These are phyloP conservation scores for Leccinum huronense DNA, from an alignment of 1,284 basidiomycete genomes.

Conservation along the genomic window DNA sequence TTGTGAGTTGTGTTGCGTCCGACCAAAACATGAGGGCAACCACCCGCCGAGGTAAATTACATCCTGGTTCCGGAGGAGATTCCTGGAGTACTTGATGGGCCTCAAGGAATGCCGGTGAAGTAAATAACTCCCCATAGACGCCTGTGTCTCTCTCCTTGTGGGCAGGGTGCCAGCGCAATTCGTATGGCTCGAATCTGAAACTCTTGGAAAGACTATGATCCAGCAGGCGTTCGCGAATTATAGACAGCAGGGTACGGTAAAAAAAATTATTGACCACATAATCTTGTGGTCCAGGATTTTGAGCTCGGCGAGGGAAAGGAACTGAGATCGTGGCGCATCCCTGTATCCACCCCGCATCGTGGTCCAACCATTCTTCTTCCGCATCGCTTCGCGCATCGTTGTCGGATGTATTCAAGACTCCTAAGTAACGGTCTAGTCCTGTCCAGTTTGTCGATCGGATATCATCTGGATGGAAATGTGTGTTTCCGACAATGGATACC, in stretches of 20 bases:
- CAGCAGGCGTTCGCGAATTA: background rate
- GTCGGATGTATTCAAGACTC: background rate
- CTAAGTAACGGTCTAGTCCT: background rate
- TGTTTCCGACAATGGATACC: background rate
- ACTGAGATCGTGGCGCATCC: background rate
- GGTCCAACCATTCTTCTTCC: background rate
- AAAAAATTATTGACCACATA: background rate
- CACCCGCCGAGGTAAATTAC: too few relatives aligned
- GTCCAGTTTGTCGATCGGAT: background rate
- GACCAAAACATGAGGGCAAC: too few relatives aligned
- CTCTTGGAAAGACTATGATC: background rate
- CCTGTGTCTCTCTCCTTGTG: background rate
- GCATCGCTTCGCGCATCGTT: background rate
- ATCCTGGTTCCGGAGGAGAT: too few relatives aligned
- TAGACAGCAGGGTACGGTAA: background rate
- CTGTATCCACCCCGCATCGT: background rate
- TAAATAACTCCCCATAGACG: too few relatives aligned
- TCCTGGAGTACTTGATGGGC: too few relatives aligned
- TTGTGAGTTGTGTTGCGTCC: too few relatives aligned
- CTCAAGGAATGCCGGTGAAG: too few relatives aligned
- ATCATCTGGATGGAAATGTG: background rate
- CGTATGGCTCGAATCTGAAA: background rate
- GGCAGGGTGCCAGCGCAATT: background rate
- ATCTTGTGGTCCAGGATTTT: background rate
- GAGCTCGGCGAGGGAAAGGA: background rate